Evolutionary conservation across 371 early-diverging fungal genomes (phyloP), one percentile per base, ranked within the genome.

Genomic region (Mortierella sp.): DNA sequence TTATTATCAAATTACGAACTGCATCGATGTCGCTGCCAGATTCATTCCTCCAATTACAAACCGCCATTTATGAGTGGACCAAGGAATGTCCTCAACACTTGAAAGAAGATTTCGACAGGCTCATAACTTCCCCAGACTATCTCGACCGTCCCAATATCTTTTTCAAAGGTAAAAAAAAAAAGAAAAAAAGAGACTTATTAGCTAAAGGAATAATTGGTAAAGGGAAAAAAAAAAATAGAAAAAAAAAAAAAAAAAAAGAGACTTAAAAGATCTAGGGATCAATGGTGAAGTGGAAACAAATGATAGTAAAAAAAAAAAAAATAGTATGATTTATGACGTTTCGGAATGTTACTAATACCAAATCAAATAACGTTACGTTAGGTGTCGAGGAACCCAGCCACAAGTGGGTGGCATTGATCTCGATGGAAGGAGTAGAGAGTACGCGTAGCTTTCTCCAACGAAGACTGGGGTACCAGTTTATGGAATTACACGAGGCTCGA

Each of bases 21-120:
- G 47, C 19, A 47, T 47, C 11, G 16, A 16, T 47, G 19, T 47
- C 38, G 65, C 9, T 66, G 47, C 7, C 79, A 7, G 45, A 10
- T 16, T 58, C 74, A 33, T 74, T 67, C 61, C 68, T 79, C 9
- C 79, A 67, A 22, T 36, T 80, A 32, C 61, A 48, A 15, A 70
- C 74, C 3, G 74, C 74, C 33, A 38, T 68, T 47, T 71, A 80
- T 43, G 75, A 74, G 60, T 80, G 80, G 80, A 57, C 15, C 45
- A 80, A 71, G 63, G 65, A 74, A n/a, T 66, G 65, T 11, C 74
- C 70, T 9, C 32, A 48, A 22, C 75, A 80, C 62, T 11, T 71
- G 22, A 74, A 67, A 50, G 67, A 36, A 28, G 60, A 65, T n/a
- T 66, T 78, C 33, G 53, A 58, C 2, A 15, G 2, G 32, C 74